phyloP scores from a whole-genome alignment of 2,329 filamentous ascomycete species.

The Bertia moriformis region DNA sequence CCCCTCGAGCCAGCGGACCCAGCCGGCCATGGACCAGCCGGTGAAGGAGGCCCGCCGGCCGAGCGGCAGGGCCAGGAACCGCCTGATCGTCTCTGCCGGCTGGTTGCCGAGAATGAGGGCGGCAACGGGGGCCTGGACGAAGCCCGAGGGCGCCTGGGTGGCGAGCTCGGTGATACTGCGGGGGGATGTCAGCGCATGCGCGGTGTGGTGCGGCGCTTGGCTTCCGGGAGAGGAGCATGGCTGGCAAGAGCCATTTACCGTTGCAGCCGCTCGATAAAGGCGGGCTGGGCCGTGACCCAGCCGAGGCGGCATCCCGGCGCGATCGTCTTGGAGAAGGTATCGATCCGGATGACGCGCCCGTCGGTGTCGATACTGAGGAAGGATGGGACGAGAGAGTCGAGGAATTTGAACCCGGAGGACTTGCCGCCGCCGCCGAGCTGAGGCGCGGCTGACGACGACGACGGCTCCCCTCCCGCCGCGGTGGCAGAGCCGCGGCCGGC shows the following conservation, averaged over 20 bases:
- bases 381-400: constrained; percentile 72
- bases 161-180: constrained; percentile 56
- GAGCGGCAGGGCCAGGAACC: constrained; percentile 27
- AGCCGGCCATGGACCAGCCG: constrained; percentile 70
- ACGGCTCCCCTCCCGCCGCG: too few species aligned
- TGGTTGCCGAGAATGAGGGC: constrained; percentile 63
- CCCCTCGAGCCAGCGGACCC: constrained; percentile 81
- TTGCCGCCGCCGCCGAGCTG: neutral
- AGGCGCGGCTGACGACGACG: constrained; percentile 10
- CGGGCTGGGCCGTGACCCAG: constrained; percentile 78
- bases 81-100: constrained; percentile 26
- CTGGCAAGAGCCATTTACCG: constrained; percentile 11
- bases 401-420: constrained; percentile 52
- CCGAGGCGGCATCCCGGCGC: constrained; percentile 80
- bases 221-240: neutral
- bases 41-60: constrained; percentile 28
- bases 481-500: constrained; percentile 11
- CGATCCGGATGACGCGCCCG: constrained; percentile 75
- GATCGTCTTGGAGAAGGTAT: constrained; percentile 88
- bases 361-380: constrained; percentile 71
- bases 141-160: constrained; percentile 77
- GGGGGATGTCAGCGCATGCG: neutral
- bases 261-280: constrained; percentile 63
- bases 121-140: constrained; percentile 71
- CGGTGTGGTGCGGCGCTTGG: constrained; percentile 1